Percentiles rank a stretch among this genome's conserved stretches.
These are phyloP conservation scores for Mercurialis annua DNA, from an alignment of 345 rosid genomes.

Conservation along the genomic window DNA sequence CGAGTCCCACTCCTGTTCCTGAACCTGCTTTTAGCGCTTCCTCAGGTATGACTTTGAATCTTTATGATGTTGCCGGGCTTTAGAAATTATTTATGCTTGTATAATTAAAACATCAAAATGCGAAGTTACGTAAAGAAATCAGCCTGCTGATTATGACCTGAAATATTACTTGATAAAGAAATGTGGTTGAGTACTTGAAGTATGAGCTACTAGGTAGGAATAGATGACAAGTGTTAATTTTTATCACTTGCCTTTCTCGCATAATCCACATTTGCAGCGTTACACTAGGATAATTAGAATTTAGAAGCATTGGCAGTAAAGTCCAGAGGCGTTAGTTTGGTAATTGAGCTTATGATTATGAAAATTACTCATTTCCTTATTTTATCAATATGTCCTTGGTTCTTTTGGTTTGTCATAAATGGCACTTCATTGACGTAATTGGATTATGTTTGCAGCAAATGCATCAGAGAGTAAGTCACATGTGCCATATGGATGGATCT, in stretches of 20 bases:
- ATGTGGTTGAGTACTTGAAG: not conserved
- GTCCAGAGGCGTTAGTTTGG: not conserved
- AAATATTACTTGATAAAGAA: not conserved
- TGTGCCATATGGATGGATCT: slow-evolving; percentile 76
- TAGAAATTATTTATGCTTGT: not conserved
- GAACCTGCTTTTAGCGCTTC: slow-evolving; percentile 37
- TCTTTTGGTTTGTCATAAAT: slow-evolving; percentile 5
- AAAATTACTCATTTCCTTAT: not conserved
- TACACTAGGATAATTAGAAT: not conserved
- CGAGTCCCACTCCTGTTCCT: slow-evolving; percentile 60
- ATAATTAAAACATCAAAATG: not conserved
- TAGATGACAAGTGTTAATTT: not conserved
- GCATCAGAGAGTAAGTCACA: slow-evolving; percentile 46
- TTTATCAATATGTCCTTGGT: not conserved
- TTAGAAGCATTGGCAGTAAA: not conserved
- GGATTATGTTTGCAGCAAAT: slow-evolving; percentile 43
- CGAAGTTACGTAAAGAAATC: not conserved
- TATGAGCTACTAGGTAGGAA: not conserved
- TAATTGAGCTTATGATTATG: not conserved
- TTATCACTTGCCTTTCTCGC: not conserved
- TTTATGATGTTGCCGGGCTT: not conserved
- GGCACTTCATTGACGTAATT: slow-evolving; percentile 9
- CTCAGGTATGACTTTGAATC: slow-evolving; percentile 41
- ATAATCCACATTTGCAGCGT: not conserved
- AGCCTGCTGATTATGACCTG: not conserved